A percentile compares a stretch with the other conserved stretches of the same genome.
These are phyloP conservation scores for Didymella pomorum DNA, from an alignment of 2,329 filamentous ascomycete species.

Conservation along the genomic window DNA sequence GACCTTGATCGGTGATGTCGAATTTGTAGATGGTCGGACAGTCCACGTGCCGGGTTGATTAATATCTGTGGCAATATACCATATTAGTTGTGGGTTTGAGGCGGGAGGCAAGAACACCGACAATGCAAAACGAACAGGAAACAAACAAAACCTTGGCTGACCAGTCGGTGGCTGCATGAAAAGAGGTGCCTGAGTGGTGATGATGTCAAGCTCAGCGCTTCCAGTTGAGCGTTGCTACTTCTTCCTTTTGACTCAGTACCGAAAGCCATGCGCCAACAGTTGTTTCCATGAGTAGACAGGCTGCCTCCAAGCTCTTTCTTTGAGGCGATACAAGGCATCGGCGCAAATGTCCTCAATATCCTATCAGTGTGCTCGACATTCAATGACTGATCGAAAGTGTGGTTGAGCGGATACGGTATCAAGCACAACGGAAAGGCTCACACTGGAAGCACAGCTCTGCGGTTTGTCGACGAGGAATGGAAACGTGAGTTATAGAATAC, in stretches of 20 bases:
- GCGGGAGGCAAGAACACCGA: constrained; percentile 18
- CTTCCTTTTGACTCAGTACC: not conserved
- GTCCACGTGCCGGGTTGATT: constrained; percentile 38
- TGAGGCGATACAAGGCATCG: too few relatives aligned
- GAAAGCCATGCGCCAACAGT: too few relatives aligned
- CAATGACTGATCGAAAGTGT: not conserved
- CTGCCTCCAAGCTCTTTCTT: not conserved
- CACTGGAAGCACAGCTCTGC: not conserved
- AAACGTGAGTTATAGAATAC: not conserved
- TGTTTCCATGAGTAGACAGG: not conserved
- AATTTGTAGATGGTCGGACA: constrained; percentile 28
- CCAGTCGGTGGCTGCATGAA: not conserved
- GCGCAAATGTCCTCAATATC: not conserved
- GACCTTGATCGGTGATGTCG: constrained; percentile 8
- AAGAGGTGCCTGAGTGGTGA: not conserved
- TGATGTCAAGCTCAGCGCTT: not conserved
- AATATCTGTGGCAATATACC: constrained; percentile 45
- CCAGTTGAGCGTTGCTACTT: not conserved
- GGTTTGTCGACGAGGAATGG: not conserved
- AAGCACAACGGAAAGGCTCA: not conserved
- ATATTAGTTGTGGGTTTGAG: constrained; percentile 34
- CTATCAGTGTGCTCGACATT: not conserved
- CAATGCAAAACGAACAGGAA: constrained; percentile 14
- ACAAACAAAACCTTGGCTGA: not conserved
- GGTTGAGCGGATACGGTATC: too few relatives aligned